Evolutionary conservation across 768 basidiomycete species (phyloP).

Genomic region (Tylopilus felleus): DNA sequence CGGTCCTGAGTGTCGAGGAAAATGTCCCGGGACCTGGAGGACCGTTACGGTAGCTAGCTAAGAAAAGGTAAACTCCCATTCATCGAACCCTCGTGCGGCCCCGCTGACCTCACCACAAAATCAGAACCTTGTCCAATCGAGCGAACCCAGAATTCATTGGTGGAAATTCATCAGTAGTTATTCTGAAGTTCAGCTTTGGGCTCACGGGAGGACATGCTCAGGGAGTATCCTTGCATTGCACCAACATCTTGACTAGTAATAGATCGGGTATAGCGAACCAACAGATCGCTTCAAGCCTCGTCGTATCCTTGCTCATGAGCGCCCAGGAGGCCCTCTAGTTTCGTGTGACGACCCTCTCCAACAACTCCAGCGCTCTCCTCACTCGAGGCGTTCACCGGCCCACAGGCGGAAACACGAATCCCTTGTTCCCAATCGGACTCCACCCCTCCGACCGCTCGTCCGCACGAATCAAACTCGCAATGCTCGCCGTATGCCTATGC

Average conservation of each 20-base stretch:
- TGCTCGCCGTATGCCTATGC: slow-evolving; percentile 80
- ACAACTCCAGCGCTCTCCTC: background rate
- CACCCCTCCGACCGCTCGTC: slow-evolving; percentile 78
- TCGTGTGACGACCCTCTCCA: background rate
- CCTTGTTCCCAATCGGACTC: slow-evolving; percentile 63
- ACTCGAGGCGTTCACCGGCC: slow-evolving; percentile 10
- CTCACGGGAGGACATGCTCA: too few species aligned
- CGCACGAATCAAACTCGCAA: slow-evolving; percentile 74
- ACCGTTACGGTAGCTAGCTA: too few species aligned
- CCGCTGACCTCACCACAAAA: too few species aligned
- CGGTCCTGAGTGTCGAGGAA: too few species aligned
- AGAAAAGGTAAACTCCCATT: too few species aligned
- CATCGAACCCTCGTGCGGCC: too few species aligned
- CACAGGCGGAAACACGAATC: slow-evolving; percentile 50
- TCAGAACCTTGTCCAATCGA: too few species aligned
- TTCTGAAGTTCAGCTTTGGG: too few species aligned
- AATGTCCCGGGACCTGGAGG: too few species aligned
- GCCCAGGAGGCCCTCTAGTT: background rate
- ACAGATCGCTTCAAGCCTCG: background rate
- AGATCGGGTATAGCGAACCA: slow-evolving; percentile 14
- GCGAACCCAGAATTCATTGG: too few species aligned
- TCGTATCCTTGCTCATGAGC: background rate
- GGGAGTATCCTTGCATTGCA: background rate
- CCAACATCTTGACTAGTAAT: background rate
- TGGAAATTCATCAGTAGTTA: too few species aligned